phyloP scores from a whole-genome alignment of 495 filamentous ascomycete genomes.

The Xylaria venustula region DNA sequence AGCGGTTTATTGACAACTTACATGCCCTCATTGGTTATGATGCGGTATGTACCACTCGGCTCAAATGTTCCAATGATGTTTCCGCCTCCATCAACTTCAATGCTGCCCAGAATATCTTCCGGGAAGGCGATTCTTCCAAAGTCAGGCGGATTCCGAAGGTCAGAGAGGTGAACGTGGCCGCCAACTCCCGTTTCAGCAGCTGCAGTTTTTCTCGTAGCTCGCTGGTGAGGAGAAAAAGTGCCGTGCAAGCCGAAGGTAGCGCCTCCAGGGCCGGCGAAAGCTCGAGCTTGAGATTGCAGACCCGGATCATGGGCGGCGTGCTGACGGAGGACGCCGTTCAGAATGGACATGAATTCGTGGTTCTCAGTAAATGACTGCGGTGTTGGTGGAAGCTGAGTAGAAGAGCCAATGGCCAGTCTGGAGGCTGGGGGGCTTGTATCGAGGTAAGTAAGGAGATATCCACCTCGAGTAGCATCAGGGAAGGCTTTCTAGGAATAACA shows the following conservation, averaged over 20 bases:
- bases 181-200: constrained; percentile 68
- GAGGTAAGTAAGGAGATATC: constrained; percentile 70
- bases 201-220: constrained; percentile 18
- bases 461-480: constrained; percentile 44
- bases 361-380: constrained; percentile 77
- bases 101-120: constrained; percentile 92
- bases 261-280: constrained; percentile 76
- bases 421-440: constrained; percentile 68
- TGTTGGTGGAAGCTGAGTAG: constrained; percentile 70
- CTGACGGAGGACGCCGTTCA: constrained; percentile 69
- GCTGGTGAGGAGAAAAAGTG: constrained; percentile 53
- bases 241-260: constrained; percentile 66
- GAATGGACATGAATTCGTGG: constrained; percentile 66
- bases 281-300: constrained; percentile 71
- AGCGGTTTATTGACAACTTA: constrained; percentile 39
- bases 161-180: constrained; percentile 88
- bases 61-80: constrained; percentile 68
- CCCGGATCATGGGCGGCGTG: constrained; percentile 71
- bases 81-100: constrained; percentile 77
- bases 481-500: constrained; percentile 65
- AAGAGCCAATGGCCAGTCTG: constrained; percentile 71
- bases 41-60: constrained; percentile 64
- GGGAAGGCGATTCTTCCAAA: constrained; percentile 87
- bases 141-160: constrained; percentile 77
- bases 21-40: constrained; percentile 69